A percentile compares a stretch with the other conserved stretches of the same genome.
Evolutionary conservation across 305 asterid genomes (phyloP).

Genomic region (Fraxinus xanthoxyloides): DNA sequence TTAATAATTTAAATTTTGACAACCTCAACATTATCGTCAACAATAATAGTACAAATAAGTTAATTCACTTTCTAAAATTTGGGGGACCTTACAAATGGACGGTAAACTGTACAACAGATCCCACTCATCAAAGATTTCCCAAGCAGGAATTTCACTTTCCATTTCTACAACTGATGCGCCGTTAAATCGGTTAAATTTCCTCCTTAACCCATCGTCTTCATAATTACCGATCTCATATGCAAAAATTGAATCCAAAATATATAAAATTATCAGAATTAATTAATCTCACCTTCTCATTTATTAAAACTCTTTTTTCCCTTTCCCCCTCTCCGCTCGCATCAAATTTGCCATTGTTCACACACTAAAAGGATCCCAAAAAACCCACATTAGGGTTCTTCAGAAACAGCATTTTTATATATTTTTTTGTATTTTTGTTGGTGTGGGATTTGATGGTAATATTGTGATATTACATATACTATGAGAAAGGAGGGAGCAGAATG

Average conservation of each 20-base stretch:
- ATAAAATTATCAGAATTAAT: background rate
- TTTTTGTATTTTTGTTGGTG: background rate
- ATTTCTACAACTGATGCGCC: background rate
- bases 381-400: slow-evolving; percentile 30
- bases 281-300: slow-evolving; percentile 7
- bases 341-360: slow-evolving; percentile 10
- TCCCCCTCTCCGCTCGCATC: background rate
- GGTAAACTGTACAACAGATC: slow-evolving; percentile 11
- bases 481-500: slow-evolving; percentile 51
- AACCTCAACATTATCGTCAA: too few relatives aligned
- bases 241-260: background rate
- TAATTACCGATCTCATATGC: background rate
- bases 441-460: background rate
- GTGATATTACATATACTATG: slow-evolving; percentile 23
- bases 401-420: background rate
- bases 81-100: background rate
- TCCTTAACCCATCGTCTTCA: background rate
- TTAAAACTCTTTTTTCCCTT: background rate
- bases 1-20: too few relatives aligned
- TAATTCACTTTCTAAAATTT: too few relatives aligned
- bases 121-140: background rate
- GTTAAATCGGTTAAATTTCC: background rate
- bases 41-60: too few relatives aligned
- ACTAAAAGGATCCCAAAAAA: slow-evolving; percentile 1
- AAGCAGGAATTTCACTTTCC: background rate